Base-by-base conservation (phyloP, 2,329 filamentous ascomycete species). In the Neopestalotiopsis rosae region DNA sequence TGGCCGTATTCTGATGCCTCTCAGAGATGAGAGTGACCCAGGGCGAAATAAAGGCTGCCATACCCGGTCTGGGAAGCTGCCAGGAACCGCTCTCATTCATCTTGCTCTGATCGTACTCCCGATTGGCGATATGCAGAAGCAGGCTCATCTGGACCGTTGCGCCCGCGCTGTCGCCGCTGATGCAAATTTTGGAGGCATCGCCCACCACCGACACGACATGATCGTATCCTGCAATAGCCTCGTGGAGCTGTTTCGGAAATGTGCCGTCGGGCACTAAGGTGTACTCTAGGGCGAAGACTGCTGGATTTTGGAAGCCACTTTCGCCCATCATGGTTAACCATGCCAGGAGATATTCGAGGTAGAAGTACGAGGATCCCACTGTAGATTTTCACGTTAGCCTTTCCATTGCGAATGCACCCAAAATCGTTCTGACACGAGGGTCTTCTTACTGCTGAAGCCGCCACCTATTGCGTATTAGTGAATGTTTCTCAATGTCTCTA, bases 141-240 rank as follows among this genome's bases (percentile, higher is more conserved):
- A 96, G 84, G 76, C 90, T 92, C 32, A 97, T 85, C 10, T 92
- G 87, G 58, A 97, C 81, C 0, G 91, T 91, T 17, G 88, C 94
- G 4, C 94, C 94, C 1, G 94, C 94, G 1, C 93, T 95, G 78
- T 97, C 94, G 5, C 94, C 94, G 62, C 88, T 89, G 4, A 97
- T 87, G 70, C 90, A 91, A 32, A 97, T 85, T 56, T 85, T 88
- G 2, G 87, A 86, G 0, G 90, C 83, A 52, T 91, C 85, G 28
- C 81, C 79, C 32, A 87, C 87, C 4, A 87, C 82, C 5, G 86
- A 86, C 1, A 94, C 81, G 7, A 93, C 87, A 74, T 94, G 89
- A 71, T 89, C 87, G 79, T 95, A 96, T 1, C 90, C 93, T 62
- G 87, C 85, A 5, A 92, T 79, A 0, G 89, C 88, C 81, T 97